These are phyloP conservation scores for Schizopora paradoxa DNA, from an alignment of 1,284 basidiomycete genomes.

Conservation along the genomic window DNA sequence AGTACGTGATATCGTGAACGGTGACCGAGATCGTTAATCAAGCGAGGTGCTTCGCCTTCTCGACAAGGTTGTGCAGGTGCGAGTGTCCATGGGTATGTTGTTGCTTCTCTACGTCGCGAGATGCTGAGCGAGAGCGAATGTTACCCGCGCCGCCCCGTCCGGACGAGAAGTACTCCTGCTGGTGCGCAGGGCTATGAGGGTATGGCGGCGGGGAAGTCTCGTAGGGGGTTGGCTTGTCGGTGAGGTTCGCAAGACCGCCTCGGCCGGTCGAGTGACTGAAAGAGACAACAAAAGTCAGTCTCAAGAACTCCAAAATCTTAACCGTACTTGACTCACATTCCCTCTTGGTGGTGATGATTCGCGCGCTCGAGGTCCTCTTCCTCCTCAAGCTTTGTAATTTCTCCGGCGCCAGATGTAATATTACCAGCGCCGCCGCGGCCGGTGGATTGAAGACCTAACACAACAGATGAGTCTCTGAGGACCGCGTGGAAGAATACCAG, in stretches of 20 bases:
- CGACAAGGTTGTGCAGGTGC: no score
- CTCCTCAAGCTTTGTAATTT: slow-evolving; percentile 31
- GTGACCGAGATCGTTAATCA: no score
- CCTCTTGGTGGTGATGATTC: slow-evolving; percentile 32
- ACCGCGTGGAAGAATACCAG: background rate
- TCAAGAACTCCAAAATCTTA: slow-evolving; percentile 6
- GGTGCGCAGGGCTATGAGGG: slow-evolving; percentile 23
- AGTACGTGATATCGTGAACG: no score
- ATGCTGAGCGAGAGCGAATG: slow-evolving; percentile 44
- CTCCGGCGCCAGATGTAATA: slow-evolving; percentile 23
- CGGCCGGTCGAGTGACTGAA: slow-evolving; percentile 67
- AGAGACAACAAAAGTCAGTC: slow-evolving; percentile 35
- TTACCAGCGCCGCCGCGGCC: slow-evolving; percentile 27
- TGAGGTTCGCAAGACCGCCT: slow-evolving; percentile 62
- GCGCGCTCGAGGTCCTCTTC: slow-evolving; percentile 31
- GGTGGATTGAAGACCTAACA: slow-evolving; percentile 13
- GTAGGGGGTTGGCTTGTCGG: slow-evolving; percentile 29
- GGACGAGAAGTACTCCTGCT: slow-evolving; percentile 37
- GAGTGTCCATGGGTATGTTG: no score
- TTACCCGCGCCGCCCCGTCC: slow-evolving; percentile 77
- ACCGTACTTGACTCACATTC: slow-evolving; percentile 34
- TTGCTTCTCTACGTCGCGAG: no score
- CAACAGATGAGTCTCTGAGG: background rate
- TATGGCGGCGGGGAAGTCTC: slow-evolving; percentile 30
- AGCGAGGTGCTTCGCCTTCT: no score